Base-by-base conservation (phyloP, 1,139 yeast genomes). In the Hemisphaericaspora lyxosophila region DNA sequence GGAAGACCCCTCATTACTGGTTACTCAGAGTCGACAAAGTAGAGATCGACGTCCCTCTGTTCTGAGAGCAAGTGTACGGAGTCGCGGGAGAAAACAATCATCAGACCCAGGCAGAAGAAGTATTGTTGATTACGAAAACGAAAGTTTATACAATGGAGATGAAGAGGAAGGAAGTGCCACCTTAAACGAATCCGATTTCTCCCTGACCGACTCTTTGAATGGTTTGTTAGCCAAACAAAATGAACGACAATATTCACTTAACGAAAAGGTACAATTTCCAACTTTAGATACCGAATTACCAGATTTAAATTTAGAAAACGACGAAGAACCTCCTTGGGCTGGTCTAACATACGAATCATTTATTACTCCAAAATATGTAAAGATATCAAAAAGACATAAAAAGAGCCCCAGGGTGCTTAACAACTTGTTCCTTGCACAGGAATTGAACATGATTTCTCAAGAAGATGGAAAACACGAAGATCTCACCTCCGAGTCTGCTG, bases 351-450 rank as follows among this genome's bases (percentile, higher is more conserved):
- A 54, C 26, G 73, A 70, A 40, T 65, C 73, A 27, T 57, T 78
- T 37, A 56, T 59, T 25, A 63, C 72, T 27, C 85, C 89, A 6
- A 75, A 72, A 43, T 78, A 82, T 51, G 61, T 80, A 34, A 75
- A 71, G 50, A 60, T 72, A 4, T 65, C 68, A 43, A 68, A 70
- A 44, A 72, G 68, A 42, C 65, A 71, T 42, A 69, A 65, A 40
- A 62, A 60, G 36, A 65, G 78, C 33, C 71, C 79, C 2, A 63
- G 61, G 25, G 57, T 64, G 29, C 64, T 81, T 43, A 75, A 75
- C 47, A 66, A 83, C 42, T 57, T 88, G 34, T 87, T 89, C 49
- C 62, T 88, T 31, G 95, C 96, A 1, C 97, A 89, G 58, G 95
- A 88, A 58, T 63, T 89, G 43, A 67, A 70, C 40, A 55, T 43